These are phyloP conservation scores for Patellifolia procumbens DNA, from an alignment of 179 eudicot species.

Conservation along the genomic window DNA sequence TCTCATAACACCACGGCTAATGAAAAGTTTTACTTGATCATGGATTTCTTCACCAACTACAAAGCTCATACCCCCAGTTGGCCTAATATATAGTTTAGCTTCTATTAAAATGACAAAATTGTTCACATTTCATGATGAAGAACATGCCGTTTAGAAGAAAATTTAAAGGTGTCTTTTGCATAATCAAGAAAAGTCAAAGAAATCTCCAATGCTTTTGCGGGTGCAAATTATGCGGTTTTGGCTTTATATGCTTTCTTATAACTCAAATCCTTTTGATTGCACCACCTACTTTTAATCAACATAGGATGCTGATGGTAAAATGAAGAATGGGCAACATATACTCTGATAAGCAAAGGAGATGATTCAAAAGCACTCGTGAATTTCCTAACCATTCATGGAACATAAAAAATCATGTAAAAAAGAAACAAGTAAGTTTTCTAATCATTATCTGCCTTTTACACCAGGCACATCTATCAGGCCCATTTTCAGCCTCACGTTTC, in stretches of 20 bases:
- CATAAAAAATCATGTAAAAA: not conserved
- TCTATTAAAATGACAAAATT: not conserved
- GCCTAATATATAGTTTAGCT: no score
- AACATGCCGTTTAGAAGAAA: not conserved
- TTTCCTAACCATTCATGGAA: not conserved
- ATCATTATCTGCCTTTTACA: not conserved
- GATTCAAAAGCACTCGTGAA: not conserved
- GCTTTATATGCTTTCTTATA: no score
- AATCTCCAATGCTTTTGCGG: not conserved
- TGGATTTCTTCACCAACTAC: not conserved
- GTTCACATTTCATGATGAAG: not conserved
- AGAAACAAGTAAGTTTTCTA: not conserved
- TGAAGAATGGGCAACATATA: not conserved
- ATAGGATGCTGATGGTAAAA: not conserved
- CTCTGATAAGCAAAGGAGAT: not conserved
- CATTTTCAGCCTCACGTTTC: not conserved
- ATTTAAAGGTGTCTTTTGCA: not conserved
- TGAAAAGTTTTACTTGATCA: not conserved
- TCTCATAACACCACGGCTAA: not conserved
- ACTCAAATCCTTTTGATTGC: not conserved
- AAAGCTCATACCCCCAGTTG: no score
- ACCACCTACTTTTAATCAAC: no score
- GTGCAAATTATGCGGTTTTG: no score
- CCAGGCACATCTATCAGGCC: not conserved
- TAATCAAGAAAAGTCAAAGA: not conserved